Base-by-base conservation (phyloP, 176 grass and related monocot species). In the Carex littledalei region DNA sequence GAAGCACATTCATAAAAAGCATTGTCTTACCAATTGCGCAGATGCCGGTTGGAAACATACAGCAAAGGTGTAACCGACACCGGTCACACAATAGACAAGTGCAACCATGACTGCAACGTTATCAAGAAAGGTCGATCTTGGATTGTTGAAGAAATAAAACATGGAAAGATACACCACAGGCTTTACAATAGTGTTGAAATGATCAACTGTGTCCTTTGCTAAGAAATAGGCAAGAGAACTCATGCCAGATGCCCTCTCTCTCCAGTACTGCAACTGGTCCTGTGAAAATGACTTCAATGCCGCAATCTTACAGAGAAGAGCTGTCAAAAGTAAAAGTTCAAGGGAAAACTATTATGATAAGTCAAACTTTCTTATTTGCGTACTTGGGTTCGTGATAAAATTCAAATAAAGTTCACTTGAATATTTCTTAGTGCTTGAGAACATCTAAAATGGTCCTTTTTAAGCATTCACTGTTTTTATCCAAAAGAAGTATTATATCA, bases 81-180 rank as follows among this genome's bases (percentile, higher is more conserved):
- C 94, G 8, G 94, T 97, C 17, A 97, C 94, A 57, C 94, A 97
- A 54, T 97, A 97, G 1, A 97, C 89, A 49, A 97, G 94, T 4
- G 94, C 80, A 43, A 97, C 76, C 84, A 97, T 87, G 11, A 97
- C 79, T 22, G 84, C 14, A 50, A 93, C 90, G 69, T 97, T 97
- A 78, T 83, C 89, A 0, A 1, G 67, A 11, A 97, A 88, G 1
- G 86, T 64, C 55, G 94, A 97, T 87, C 94, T 91, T 18, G 94
- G 94, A 63, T 91, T 97, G 57, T 91, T 97, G 87, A 97, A 93
- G 84, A 73, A 97, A 88, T 97, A 97, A 84, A 97, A 97, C 94
- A 97, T 97, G 78, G 91, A 97, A 52, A 97, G 94, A 78, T 97
- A 97, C 72, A 88, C 85, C 32, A 97, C 89, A 0, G 94, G 94